These are phyloP conservation scores for Drechslerella stenobrocha DNA, from an alignment of 2,329 filamentous ascomycete genomes.

Conservation along the genomic window DNA sequence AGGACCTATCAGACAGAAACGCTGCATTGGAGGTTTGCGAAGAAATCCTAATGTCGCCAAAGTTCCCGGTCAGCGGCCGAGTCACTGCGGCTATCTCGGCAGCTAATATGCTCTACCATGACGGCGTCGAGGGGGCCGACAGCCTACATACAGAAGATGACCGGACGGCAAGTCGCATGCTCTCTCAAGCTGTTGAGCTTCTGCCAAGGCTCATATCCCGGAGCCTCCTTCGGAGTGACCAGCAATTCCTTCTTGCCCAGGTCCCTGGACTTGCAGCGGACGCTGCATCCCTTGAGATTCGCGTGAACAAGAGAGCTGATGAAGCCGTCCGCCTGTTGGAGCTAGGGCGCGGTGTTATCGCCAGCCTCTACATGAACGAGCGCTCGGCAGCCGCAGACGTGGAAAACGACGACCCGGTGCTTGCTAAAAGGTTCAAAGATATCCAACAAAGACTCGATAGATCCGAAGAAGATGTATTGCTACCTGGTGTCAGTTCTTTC, in stretches of 20 bases:
- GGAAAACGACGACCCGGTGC: slow-evolving; percentile 16
- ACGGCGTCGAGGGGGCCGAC: neutral
- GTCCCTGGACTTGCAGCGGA: slow-evolving; percentile 15
- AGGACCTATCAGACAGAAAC: too few species aligned
- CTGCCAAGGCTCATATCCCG: slow-evolving; percentile 14
- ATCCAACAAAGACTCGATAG: slow-evolving; percentile 37
- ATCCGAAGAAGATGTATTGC: slow-evolving; percentile 7
- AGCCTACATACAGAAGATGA: neutral
- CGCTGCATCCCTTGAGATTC: slow-evolving; percentile 13
- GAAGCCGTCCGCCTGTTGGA: slow-evolving; percentile 50
- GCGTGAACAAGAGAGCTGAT: slow-evolving; percentile 6
- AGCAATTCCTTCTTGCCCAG: slow-evolving; percentile 14
- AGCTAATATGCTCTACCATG: slow-evolving; percentile 1
- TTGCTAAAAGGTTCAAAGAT: slow-evolving; percentile 36
- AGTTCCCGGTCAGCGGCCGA: neutral
- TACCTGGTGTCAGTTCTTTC: neutral
- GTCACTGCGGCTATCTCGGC: neutral
- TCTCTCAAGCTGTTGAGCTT: slow-evolving; percentile 22
- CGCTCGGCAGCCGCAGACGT: slow-evolving; percentile 44
- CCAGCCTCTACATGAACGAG: slow-evolving; percentile 50
- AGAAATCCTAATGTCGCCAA: too few species aligned
- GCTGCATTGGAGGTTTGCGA: too few species aligned
- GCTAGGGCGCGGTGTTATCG: slow-evolving; percentile 53
- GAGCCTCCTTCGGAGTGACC: slow-evolving; percentile 12
- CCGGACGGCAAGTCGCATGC: slow-evolving; percentile 7